A percentile compares a stretch with the other conserved stretches of the same genome.
These are phyloP conservation scores for Prototheca cutis DNA, from an alignment of 163 green algal genomes.

Conservation along the genomic window DNA sequence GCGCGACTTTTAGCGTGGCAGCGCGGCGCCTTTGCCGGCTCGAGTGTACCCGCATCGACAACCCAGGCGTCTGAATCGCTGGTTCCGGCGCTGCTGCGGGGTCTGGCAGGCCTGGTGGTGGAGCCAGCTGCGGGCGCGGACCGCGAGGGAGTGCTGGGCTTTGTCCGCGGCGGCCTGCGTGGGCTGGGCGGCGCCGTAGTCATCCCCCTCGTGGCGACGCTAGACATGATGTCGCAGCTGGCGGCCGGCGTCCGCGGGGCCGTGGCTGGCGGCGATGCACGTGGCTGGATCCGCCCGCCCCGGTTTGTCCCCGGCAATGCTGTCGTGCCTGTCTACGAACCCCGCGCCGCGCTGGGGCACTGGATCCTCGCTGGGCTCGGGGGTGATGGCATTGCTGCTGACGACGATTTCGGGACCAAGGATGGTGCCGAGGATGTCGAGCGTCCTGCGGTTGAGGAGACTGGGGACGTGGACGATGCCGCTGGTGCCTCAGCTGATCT, in stretches of 20 bases:
- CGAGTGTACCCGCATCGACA: no score
- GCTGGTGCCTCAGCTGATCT: no score
- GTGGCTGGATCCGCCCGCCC: constrained; percentile 30
- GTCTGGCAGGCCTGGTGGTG: constrained; percentile 25
- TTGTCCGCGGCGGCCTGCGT: constrained; percentile 30
- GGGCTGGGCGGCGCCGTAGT: constrained; percentile 34
- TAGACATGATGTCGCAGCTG: constrained; percentile 30
- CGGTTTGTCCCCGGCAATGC: constrained; percentile 22
- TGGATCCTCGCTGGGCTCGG: constrained; percentile 29
- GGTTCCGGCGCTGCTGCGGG: constrained; percentile 27
- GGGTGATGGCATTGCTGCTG: background rate
- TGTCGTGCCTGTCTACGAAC: constrained; percentile 44
- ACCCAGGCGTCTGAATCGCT: constrained; percentile 22
- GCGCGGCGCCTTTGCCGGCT: no score
- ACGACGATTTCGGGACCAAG: no score
- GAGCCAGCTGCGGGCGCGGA: constrained; percentile 36
- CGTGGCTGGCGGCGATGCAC: constrained; percentile 17
- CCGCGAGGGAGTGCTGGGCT: constrained; percentile 25
- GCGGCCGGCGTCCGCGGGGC: constrained; percentile 22
- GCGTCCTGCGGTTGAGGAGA: no score
- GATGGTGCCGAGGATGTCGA: no score
- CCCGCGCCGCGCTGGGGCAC: constrained; percentile 25
- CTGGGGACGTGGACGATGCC: no score
- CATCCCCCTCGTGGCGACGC: constrained; percentile 26
- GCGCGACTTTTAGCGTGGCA: no score